phyloP scores from a whole-genome alignment of 345 rosid species.

The Rhizophora apiculata region DNA sequence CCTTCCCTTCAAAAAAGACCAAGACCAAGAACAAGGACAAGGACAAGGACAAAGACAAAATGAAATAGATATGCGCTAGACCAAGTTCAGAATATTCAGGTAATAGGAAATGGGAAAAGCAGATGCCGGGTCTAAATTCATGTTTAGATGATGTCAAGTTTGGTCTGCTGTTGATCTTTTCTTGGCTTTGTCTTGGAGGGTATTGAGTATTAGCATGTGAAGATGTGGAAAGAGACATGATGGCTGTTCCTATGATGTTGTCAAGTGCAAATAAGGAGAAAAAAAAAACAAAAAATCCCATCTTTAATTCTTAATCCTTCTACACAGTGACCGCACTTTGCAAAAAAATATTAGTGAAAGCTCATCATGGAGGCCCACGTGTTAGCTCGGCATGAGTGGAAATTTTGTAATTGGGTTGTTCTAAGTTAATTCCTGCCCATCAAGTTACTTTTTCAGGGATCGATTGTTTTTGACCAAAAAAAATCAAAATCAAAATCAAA shows the following conservation, averaged over 20 bases:
- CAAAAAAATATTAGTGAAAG: not conserved
- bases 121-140: not conserved
- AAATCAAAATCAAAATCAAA: not conserved
- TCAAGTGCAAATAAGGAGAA: constrained; percentile 3
- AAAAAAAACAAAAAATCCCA: not conserved
- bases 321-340: not conserved
- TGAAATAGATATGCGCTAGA: no score
- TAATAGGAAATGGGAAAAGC: not conserved
- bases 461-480: not conserved
- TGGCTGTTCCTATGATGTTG: constrained; percentile 19
- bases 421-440: not conserved
- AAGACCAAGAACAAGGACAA: no score
- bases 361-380: constrained; percentile 5
- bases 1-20: no score
- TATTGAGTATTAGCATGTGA: constrained; percentile 18
- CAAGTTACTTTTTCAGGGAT: constrained; percentile 2
- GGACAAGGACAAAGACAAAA: no score
- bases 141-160: not conserved
- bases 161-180: not conserved
- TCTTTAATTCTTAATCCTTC: constrained; percentile 1
- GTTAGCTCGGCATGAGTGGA: not conserved
- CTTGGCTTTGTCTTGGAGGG: constrained; percentile 1
- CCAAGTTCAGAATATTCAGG: not conserved
- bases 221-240: constrained; percentile 11
- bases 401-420: constrained; percentile 11